These are phyloP conservation scores for Lentinula sp. DNA, from an alignment of 768 basidiomycete genomes.

Conservation along the genomic window DNA sequence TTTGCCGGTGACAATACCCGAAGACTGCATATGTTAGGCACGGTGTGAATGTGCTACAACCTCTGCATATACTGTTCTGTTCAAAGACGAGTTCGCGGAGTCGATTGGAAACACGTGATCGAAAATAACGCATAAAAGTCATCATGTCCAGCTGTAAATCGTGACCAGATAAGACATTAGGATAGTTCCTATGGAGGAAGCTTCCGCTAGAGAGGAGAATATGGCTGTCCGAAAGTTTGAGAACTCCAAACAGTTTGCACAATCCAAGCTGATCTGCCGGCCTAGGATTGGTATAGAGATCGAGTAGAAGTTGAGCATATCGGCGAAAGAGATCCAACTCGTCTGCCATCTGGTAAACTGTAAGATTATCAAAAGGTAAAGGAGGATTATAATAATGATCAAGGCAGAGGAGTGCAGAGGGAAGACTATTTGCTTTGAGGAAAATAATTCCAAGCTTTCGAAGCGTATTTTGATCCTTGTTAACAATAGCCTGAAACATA, in stretches of 20 bases:
- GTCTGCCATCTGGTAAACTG: conserved; percentile 18
- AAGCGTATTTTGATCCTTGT: conserved; percentile 20
- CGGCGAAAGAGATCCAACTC: conserved; percentile 26
- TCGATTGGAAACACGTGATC: conserved; percentile 15
- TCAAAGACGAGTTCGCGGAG: conserved; percentile 21
- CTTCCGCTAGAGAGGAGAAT: conserved; percentile 12
- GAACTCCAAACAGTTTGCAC: conserved; percentile 29
- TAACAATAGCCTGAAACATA: conserved; percentile 22
- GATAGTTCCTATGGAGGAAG: not conserved
- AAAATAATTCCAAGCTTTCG: conserved; percentile 26
- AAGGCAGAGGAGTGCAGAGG: conserved; percentile 36
- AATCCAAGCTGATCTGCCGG: conserved; percentile 17
- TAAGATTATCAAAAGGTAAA: conserved; percentile 18
- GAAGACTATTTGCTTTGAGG: conserved; percentile 14
- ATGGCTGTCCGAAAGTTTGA: conserved; percentile 18
- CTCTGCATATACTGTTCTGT: conserved; percentile 23
- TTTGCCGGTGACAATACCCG: conserved; percentile 22
- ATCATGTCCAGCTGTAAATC: not conserved
- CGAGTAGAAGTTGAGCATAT: conserved; percentile 27
- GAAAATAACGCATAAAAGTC: conserved; percentile 19
- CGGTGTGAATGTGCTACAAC: conserved; percentile 26
- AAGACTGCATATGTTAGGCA: conserved; percentile 29
- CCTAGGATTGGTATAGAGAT: conserved; percentile 20
- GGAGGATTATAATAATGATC: conserved; percentile 31
- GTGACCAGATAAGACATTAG: not conserved